A percentile compares a stretch with the other conserved stretches of the same genome.
phyloP scores from a whole-genome alignment of 2,329 filamentous ascomycete species.

The Sporothrix sp. region DNA sequence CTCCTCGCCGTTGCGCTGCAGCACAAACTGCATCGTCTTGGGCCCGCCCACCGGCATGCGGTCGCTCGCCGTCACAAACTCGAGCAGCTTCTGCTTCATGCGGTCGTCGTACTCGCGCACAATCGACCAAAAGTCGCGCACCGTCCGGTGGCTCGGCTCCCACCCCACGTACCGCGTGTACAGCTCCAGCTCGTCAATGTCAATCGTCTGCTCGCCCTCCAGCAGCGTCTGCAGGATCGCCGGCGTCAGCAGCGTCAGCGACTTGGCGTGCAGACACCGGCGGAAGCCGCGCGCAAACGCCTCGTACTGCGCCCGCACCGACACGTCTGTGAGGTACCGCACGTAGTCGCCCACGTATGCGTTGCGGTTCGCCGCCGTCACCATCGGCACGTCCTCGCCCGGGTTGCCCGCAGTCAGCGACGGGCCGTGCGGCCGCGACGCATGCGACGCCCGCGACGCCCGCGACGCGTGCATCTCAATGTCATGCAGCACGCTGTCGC shows the following conservation, averaged over 20 bases:
- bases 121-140: constrained; percentile 77
- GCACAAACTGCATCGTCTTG: constrained; percentile 69
- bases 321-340: constrained; percentile 68
- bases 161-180: constrained; percentile 76
- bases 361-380: constrained; percentile 70
- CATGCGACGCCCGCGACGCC: not conserved
- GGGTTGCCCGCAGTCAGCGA: not conserved
- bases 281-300: constrained; percentile 78
- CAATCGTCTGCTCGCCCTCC: constrained; percentile 75
- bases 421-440: no score
- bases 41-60: constrained; percentile 81
- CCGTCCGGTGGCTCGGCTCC: constrained; percentile 55
- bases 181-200: constrained; percentile 61
- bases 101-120: constrained; percentile 56
- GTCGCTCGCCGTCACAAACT: constrained; percentile 92
- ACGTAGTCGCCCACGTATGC: constrained; percentile 80
- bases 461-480: not conserved
- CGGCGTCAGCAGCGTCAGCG: constrained; percentile 62
- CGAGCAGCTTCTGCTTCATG: constrained; percentile 67
- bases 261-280: constrained; percentile 59
- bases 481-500: constrained; percentile 16
- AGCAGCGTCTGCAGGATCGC: constrained; percentile 64
- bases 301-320: constrained; percentile 64
- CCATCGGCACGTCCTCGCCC: constrained; percentile 44
- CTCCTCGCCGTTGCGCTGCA: constrained; percentile 66